These are phyloP conservation scores for Ochromonas danica DNA, from an alignment of 108 stramenopile species.

Conservation along the genomic window DNA sequence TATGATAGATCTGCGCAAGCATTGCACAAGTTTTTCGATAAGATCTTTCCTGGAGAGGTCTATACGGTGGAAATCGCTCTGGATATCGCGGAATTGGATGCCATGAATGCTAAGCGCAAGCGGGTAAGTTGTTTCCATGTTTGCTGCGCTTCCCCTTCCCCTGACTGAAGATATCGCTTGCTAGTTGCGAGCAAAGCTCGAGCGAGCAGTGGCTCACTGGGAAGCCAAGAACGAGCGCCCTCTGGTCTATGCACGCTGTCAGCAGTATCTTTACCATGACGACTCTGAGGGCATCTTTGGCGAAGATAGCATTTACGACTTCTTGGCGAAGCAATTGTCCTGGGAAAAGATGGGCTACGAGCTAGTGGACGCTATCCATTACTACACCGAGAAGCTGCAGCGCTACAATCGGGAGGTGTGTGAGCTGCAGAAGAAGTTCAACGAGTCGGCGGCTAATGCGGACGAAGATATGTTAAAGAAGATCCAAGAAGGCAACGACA, in stretches of 20 bases:
- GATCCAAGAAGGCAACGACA: neutral
- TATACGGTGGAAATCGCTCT: constrained; percentile 25
- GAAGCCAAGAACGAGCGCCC: constrained; percentile 4
- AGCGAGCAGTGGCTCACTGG: neutral
- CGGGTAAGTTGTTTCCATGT: neutral
- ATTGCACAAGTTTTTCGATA: constrained; percentile 26
- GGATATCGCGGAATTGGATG: constrained; percentile 20
- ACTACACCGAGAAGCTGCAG: neutral
- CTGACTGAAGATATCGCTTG: neutral
- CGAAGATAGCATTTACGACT: neutral
- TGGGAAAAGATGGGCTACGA: neutral
- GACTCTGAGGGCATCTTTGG: neutral
- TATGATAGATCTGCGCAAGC: neutral
- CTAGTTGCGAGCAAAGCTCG: constrained; percentile 5
- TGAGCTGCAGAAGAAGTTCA: neutral
- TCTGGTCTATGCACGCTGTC: neutral
- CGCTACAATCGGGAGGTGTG: neutral
- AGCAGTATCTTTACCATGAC: neutral
- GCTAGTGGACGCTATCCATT: neutral
- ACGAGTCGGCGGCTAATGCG: neutral
- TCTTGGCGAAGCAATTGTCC: neutral
- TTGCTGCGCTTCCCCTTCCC: neutral
- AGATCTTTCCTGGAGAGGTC: constrained; percentile 28
- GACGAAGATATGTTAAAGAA: neutral
- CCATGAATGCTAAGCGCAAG: neutral